These are phyloP conservation scores for Gilbertella persicaria DNA, from an alignment of 371 early-diverging fungal genomes.

Conservation along the genomic window DNA sequence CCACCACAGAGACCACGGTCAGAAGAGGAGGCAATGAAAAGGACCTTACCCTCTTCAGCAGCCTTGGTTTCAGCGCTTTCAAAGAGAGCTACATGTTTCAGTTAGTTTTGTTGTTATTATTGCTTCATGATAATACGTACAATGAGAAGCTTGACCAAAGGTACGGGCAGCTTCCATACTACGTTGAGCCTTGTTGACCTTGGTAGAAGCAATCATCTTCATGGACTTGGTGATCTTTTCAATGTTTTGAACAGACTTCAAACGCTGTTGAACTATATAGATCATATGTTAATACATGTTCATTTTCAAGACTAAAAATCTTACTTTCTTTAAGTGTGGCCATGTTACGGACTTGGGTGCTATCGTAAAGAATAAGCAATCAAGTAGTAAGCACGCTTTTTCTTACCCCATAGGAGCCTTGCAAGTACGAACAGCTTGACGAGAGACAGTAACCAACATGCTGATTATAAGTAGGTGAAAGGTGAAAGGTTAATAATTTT, in stretches of 20 bases:
- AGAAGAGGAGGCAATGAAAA: conserved; percentile 86
- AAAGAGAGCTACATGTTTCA: conserved; percentile 65
- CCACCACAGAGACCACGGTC: conserved; percentile 99
- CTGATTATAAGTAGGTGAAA: neutral
- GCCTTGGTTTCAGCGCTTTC: conserved; percentile 75
- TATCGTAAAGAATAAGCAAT: neutral
- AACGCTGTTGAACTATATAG: conserved; percentile 85
- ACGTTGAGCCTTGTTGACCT: conserved; percentile 93
- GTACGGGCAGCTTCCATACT: conserved; percentile 91
- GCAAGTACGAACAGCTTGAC: conserved; percentile 12
- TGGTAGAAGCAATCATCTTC: conserved; percentile 99
- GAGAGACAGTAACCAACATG: conserved; percentile 11
- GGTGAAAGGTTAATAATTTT: too few relatives aligned
- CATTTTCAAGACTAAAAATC: conserved; percentile 12
- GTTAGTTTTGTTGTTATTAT: neutral
- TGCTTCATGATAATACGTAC: conserved; percentile 34
- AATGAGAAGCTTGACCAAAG: conserved; percentile 78
- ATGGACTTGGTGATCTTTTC: conserved; percentile 99
- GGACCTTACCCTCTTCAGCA: conserved; percentile 57
- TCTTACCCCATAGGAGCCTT: conserved; percentile 14
- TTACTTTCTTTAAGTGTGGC: conserved; percentile 91
- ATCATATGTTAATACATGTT: too few relatives aligned
- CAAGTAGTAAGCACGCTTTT: neutral
- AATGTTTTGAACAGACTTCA: conserved; percentile 97
- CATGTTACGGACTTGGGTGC: conserved; percentile 85